phyloP scores from a whole-genome alignment of 306 rosid genomes.

The Acacia melanoxylon region DNA sequence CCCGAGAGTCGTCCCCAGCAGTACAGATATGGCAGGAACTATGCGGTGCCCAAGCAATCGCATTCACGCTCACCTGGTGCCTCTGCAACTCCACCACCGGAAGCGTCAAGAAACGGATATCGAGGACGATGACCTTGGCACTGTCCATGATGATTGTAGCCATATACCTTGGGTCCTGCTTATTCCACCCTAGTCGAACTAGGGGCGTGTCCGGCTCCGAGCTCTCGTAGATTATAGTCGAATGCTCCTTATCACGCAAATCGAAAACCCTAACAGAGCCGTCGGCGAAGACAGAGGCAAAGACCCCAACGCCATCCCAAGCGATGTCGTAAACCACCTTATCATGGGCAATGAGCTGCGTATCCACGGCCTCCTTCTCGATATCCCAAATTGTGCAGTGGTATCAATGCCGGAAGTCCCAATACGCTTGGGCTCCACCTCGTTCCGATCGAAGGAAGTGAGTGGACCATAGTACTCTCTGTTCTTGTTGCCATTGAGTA shows the following conservation, averaged over 20 bases:
- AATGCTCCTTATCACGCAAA: slow-evolving; percentile 92
- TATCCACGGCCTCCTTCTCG: slow-evolving; percentile 90
- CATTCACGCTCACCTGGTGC: slow-evolving; percentile 89
- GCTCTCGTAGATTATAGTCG: slow-evolving; percentile 93
- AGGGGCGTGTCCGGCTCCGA: slow-evolving; percentile 91
- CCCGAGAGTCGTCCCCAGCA: slow-evolving; percentile 96
- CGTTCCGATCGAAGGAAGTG: slow-evolving; percentile 97
- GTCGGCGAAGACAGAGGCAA: slow-evolving; percentile 95
- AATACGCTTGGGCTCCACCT: slow-evolving; percentile 86
- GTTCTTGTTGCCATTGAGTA: slow-evolving; percentile 90
- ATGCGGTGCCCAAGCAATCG: slow-evolving; percentile 97
- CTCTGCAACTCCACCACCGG: slow-evolving; percentile 96
- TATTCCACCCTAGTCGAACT: slow-evolving; percentile 91
- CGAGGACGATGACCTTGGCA: slow-evolving; percentile 90
- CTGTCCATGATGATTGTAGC: slow-evolving; percentile 95
- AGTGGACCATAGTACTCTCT: slow-evolving; percentile 89
- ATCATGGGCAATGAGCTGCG: slow-evolving; percentile 91
- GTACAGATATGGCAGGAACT: slow-evolving; percentile 96
- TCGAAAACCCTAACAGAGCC: slow-evolving; percentile 95
- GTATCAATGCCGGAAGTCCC: slow-evolving; percentile 95
- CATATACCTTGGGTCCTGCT: slow-evolving; percentile 97
- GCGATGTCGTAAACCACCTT: slow-evolving; percentile 96
- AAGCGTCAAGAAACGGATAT: slow-evolving; percentile 90
- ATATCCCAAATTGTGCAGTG: slow-evolving; percentile 95
- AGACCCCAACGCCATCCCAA: slow-evolving; percentile 98